These are phyloP conservation scores for Colletotrichum orbiculare DNA, from an alignment of 2,329 filamentous ascomycete species.

Conservation along the genomic window DNA sequence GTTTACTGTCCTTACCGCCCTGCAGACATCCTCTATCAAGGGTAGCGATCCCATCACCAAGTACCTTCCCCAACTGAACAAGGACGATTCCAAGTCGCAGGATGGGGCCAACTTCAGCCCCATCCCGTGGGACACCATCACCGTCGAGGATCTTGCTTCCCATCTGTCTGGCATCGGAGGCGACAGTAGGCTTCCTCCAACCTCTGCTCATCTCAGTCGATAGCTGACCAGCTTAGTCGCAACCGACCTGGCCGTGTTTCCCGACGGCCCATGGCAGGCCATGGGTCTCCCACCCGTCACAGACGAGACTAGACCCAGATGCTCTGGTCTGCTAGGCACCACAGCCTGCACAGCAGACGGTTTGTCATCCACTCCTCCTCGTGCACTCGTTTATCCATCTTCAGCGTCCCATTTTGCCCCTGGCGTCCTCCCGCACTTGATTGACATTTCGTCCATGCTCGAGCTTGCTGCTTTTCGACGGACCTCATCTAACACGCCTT, in stretches of 20 bases:
- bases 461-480: too few relatives aligned
- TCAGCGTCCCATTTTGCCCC: too few relatives aligned
- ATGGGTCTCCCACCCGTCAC: conserved; percentile 32
- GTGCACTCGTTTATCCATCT: neutral
- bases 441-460: too few relatives aligned
- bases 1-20: conserved; percentile 50
- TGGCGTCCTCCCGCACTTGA: too few relatives aligned
- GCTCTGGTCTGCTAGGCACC: conserved; percentile 32
- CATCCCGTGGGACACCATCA: conserved; percentile 37
- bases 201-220: too few relatives aligned
- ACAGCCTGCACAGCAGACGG: conserved; percentile 26
- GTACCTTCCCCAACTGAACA: conserved; percentile 37
- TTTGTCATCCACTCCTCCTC: neutral
- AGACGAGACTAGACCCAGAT: conserved; percentile 29
- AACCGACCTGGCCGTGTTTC: conserved; percentile 30
- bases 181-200: conserved; percentile 30
- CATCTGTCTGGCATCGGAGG: conserved; percentile 36
- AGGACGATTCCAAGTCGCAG: conserved; percentile 1
- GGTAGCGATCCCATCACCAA: conserved; percentile 44
- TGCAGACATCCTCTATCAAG: conserved; percentile 43
- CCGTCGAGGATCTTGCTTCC: conserved; percentile 36
- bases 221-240: conserved; percentile 20
- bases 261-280: neutral
- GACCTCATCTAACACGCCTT: neutral
- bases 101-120: neutral